Evolutionary conservation across 768 basidiomycete species (phyloP).

Genomic region (Phallus indusiatus): DNA sequence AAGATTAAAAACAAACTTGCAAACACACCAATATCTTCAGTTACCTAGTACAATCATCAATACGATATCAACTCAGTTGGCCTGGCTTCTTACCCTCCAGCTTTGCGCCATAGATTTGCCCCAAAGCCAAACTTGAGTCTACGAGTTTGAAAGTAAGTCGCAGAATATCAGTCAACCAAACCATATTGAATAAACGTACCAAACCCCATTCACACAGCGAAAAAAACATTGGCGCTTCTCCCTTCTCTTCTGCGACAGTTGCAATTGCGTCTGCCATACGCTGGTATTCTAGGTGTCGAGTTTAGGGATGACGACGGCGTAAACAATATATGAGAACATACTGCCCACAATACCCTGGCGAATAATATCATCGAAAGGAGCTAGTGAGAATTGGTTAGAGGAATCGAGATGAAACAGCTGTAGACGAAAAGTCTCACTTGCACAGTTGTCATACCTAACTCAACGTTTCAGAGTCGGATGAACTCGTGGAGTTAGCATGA

Average conservation of each 20-base stretch:
- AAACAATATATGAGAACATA: slow-evolving; percentile 20
- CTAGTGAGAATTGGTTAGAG: slow-evolving; percentile 19
- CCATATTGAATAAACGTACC: slow-evolving; percentile 23
- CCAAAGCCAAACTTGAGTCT: slow-evolving; percentile 61
- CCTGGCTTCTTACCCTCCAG: slow-evolving; percentile 45
- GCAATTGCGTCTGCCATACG: slow-evolving; percentile 53
- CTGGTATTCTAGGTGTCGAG: slow-evolving; percentile 36
- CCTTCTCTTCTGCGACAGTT: slow-evolving; percentile 35
- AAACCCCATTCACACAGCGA: slow-evolving; percentile 64
- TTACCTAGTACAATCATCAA: slow-evolving; percentile 29
- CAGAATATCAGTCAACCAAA: neutral
- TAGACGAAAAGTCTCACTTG: slow-evolving; percentile 26
- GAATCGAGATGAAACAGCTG: neutral
- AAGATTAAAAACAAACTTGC: neutral
- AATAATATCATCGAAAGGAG: slow-evolving; percentile 48
- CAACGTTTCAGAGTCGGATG: neutral
- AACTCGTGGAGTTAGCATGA: neutral
- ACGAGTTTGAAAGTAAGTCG: neutral
- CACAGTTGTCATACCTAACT: slow-evolving; percentile 52
- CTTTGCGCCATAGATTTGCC: slow-evolving; percentile 49
- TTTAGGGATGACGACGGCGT: neutral
- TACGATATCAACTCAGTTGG: neutral
- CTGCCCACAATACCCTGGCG: slow-evolving; percentile 48
- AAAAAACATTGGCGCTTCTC: slow-evolving; percentile 45
- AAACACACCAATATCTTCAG: slow-evolving; percentile 36